Evolutionary conservation across 2,329 filamentous ascomycete species (phyloP), one percentile per base, ranked within the genome.

Genomic region (Diaporthe sp.): DNA sequence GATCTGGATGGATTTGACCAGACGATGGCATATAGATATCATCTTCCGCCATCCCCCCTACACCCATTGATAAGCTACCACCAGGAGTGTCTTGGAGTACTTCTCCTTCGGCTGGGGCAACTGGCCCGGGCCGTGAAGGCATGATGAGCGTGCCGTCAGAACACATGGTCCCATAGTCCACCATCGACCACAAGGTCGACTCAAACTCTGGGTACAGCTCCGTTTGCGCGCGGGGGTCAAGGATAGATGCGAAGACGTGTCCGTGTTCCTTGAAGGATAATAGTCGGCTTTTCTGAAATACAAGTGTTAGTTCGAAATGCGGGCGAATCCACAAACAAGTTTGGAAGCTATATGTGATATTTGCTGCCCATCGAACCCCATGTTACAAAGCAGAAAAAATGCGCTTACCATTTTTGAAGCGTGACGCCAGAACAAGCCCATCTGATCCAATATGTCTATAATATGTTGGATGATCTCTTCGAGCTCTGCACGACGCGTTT

Each of bases 131-230:
- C 39, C 25, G 39, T 31, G 39, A 15, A 46, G 39, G 60, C 39
- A 62, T 19, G 22, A 62, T 17, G n/a, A 62, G 60, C 39, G 9
- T 8, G 8, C 19, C 60, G 9, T 46, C 60, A 22, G 60, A 62
- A 31, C 60, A 62, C 60, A 62, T 62, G 2, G 39, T 46, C 12
- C 60, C 60, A 31, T 62, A 62, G 25, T 62, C 60, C n/a, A 62
- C 60, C 60, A 62, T 62, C 3, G 60, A 62, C 60, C 60, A 62
- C n/a, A 62, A 19, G 25, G 22, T 28, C 25, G 15, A 46, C 9
- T 62, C 60, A 17, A 17, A 62, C 4, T 46, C 60, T 44, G 39
- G 7, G 25, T 62, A 39, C 13, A 62, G 39, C 37, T 8, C 22
- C 5, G 13, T 12, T 4, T 22, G 28, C n/a, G 39, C 25, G 31